Base-by-base conservation (phyloP, 2,329 filamentous ascomycete species). In the Cladorrhinum sp. region DNA sequence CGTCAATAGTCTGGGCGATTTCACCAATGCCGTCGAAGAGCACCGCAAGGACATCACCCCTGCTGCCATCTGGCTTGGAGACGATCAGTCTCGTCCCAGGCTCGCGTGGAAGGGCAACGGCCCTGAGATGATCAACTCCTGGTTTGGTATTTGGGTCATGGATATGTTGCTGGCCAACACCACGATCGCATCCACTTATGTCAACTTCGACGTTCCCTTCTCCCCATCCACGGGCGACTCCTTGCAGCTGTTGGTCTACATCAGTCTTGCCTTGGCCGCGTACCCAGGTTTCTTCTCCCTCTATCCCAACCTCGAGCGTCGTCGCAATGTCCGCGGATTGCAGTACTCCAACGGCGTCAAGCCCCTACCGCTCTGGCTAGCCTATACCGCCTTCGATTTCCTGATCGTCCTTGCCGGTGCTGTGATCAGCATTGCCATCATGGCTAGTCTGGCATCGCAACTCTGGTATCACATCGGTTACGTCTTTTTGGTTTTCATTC, bases 311-410 rank as follows among this genome's bases (percentile, higher is more conserved):
- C 79, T 90, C 26, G 93, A 97, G 73, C 83, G 92, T 24, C 79
- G 92, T 10, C 80, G 86, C 55, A 89, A 92, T 65, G 91, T 97
- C 23, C 85, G 93, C 56, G 89, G 90, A 16, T 79, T 97, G 28
- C 89, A 97, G 73, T 97, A 96, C 75, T 96, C 91, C 58, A 97
- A 96, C 70, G 93, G 93, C 52, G 92, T 96, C 26, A 82, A 90
- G 12, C 88, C 90, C 0, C 79, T 90, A 8, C 91, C 92, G 0
- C 79, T 97, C 1, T 97, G 94, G 93, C 75, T 91, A 4, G 91
- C 93, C 1, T 96, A 97, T 70, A 80, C 89, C 0, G 70, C 80
- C 0, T 96, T 96, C 70, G 93, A 97, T 75, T 92, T 93, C 65
- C 72, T 84, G 49, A 86, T 96, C 59, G 87, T 92, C 1, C 71